A percentile compares a stretch with the other conserved stretches of the same genome.
Evolutionary conservation across 495 filamentous ascomycete genomes (phyloP).

Genomic region (Cetradonia linearis): DNA sequence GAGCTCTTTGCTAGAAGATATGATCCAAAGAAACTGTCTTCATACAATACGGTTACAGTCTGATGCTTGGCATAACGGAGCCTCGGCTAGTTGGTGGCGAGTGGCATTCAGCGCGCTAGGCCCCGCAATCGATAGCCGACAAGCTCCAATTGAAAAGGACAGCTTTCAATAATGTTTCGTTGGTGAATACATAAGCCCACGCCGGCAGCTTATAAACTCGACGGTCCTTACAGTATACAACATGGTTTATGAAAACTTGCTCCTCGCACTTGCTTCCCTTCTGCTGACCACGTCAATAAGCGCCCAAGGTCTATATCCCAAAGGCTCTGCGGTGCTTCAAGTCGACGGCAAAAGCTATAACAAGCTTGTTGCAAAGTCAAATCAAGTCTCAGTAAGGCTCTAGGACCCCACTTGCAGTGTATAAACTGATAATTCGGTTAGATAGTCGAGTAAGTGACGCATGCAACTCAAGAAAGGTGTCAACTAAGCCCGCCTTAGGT

Average conservation of each 20-base stretch:
- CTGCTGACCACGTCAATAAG: constrained; percentile 6
- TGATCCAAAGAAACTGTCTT: too few species aligned
- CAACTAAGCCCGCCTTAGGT: constrained; percentile 44
- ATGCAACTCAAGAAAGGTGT: constrained; percentile 4
- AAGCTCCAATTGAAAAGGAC: constrained; percentile 18
- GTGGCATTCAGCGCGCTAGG: background rate
- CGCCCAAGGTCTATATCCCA: constrained; percentile 68
- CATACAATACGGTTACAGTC: too few species aligned
- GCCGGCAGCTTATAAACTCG: background rate
- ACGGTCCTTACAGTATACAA: constrained; percentile 5
- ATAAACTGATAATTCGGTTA: constrained; percentile 30
- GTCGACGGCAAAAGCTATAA: constrained; percentile 77
- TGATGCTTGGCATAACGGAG: too few species aligned
- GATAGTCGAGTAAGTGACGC: constrained; percentile 55
- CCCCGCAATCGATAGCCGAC: constrained; percentile 14
- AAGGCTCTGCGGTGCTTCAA: constrained; percentile 79
- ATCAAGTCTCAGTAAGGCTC: constrained; percentile 73
- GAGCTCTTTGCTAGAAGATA: background rate
- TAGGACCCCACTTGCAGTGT: background rate
- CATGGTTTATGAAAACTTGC: constrained; percentile 14
- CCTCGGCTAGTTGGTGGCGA: too few species aligned
- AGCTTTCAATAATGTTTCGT: constrained; percentile 17
- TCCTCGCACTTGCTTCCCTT: constrained; percentile 15
- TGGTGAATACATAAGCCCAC: background rate
- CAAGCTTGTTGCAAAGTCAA: constrained; percentile 75